Evolutionary conservation across 139 green algal species (phyloP), one percentile per base, ranked within the genome.

Genomic region (Pycnococcus provasolii): DNA sequence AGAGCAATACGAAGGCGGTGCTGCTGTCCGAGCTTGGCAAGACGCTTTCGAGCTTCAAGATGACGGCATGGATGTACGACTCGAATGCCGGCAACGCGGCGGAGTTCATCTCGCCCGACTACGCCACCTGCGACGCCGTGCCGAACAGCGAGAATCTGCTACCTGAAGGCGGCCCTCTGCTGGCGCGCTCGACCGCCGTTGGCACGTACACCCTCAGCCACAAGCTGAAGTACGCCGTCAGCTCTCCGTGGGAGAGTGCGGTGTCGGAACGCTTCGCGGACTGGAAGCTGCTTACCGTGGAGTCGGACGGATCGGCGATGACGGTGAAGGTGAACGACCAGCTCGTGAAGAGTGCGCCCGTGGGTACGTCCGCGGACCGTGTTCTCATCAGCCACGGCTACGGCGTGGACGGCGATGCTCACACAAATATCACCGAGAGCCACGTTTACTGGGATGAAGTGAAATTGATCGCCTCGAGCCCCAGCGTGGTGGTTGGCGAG

Each of bases 51-150:
- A 26, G 3, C 54, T 72, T 72, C 66, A 26, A 52, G n/a, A 37
- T 72, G 54, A 46, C 40, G 37, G 66, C 66, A 3, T 72, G 66
- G 66, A 42, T 72, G 53, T 72, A 45, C 40, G 66, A 72, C 53
- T 72, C 66, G 5, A 58, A 65, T 40, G 53, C 52, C 6, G 7
- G 13, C 43, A 9, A 66, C 8, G 39, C 53, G n/a, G 53, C 51
- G 4, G 26, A 72, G 53, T 66, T 66, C 53, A 54, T 72, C 3
- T 58, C 40, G 3, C 53, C 66, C 5, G 66, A 72, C 55, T 63
- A 60, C 43, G 66, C 9, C 44, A 9, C 44, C 66, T 72, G 66
- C 66, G 51, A 15, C 42, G 39, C 61, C 61, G 57, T 46, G 15
- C 45, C 26, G 26, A 26, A 15, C 37, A 42, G 58, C 58, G 50